Base-by-base conservation (phyloP, 768 basidiomycete genomes). In the Dictyophora rubrovolvata region DNA sequence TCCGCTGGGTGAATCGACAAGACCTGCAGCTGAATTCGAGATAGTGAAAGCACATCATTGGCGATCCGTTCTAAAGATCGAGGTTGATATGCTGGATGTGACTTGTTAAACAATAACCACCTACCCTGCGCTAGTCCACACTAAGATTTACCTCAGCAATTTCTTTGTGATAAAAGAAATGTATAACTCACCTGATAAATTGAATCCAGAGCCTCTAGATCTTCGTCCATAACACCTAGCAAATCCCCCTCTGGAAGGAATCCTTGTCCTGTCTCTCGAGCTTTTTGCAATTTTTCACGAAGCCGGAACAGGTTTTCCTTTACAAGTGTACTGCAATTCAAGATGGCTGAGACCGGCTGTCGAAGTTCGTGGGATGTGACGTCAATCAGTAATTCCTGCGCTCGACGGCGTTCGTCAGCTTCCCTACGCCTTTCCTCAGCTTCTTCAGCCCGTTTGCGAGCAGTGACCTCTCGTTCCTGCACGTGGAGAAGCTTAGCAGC, bases 351-450 rank as follows among this genome's bases (percentile, higher is more conserved):
- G 22, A 67, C 63, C 20, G 66, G 68, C 58, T 66, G 64, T 20
- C 66, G 59, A 4, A 69, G 54, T 59, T 67, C 71, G 53, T 65
- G 70, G 59, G 72, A 71, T 0, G 72, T 73, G 22, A 74, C 72
- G 54, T 74, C 74, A 48, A 74, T 70, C 23, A 75, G 62, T 23
- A 74, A 65, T 62, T 74, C 72, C 62, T 74, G 74, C 37, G 69
- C 70, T 2, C 72, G 67, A 20, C 67, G 56, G 22, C 67, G 66
- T 54, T 68, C 65, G 16, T 66, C 65, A 8, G 68, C 69, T 35
- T 66, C 68, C 17, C 55, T 59, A 21, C 65, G 53, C 35, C 64
- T 59, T 48, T 62, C 61, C 46, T 69, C 68, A 20, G 69, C 67
- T 16, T 69, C 69, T 34, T 63, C 66, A 17, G 67, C 67, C 6